Conservation (phyloP, 169 alveolate species). For the Besnoitia besnoiti region DNA sequence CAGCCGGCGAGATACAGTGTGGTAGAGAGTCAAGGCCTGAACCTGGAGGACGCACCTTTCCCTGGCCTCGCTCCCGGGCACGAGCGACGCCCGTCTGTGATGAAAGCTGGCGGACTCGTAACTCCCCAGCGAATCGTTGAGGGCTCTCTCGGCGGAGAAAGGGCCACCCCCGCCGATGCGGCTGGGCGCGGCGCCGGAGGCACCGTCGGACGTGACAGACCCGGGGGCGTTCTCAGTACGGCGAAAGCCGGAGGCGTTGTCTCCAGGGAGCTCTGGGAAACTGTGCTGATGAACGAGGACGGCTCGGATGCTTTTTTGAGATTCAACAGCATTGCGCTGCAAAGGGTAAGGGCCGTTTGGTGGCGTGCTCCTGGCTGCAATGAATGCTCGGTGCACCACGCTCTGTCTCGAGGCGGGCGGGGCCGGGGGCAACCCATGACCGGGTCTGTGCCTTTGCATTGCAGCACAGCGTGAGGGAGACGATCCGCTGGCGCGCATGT, state of each 20-base stretch:
- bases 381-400: too few species aligned
- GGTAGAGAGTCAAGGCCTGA: constrained; percentile 6
- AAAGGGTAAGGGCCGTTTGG: constrained; percentile 57
- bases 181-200: not conserved
- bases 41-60: constrained; percentile 59
- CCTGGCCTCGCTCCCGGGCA: constrained; percentile 71
- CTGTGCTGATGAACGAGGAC: constrained; percentile 59
- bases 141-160: constrained; percentile 2
- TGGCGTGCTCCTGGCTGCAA: too few species aligned
- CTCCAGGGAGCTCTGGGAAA: constrained; percentile 14
- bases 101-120: constrained; percentile 67
- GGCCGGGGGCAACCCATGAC: too few species aligned
- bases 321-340: constrained; percentile 66
- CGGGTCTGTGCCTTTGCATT: too few species aligned
- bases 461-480: too few species aligned
- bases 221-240: not conserved
- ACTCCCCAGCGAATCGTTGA: constrained; percentile 62
- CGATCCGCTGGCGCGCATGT: too few species aligned
- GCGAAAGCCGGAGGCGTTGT: constrained; percentile 34
- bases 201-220: not conserved
- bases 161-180: not conserved
- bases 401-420: too few species aligned
- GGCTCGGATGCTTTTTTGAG: constrained; percentile 63
- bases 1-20: not conserved
- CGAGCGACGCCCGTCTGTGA: constrained; percentile 67